These are phyloP conservation scores for Pichia manshurica DNA, from an alignment of 805 yeast genomes.

Conservation along the genomic window DNA sequence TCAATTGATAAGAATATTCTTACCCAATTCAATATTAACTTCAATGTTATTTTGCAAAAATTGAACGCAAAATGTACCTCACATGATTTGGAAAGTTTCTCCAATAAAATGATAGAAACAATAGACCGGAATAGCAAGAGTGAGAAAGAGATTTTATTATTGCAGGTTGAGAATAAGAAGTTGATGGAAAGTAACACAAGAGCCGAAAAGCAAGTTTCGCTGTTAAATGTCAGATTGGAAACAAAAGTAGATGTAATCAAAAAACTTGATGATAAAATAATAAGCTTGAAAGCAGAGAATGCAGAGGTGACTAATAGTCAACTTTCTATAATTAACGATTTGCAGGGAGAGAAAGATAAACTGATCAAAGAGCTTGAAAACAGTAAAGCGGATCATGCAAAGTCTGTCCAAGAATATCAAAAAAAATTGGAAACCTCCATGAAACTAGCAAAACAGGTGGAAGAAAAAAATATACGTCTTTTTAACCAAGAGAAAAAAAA, in stretches of 20 bases:
- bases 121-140: background rate
- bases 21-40: background rate
- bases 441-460: background rate
- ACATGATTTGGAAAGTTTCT: background rate
- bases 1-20: conserved; percentile 5
- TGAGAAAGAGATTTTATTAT: background rate
- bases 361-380: background rate
- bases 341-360: background rate
- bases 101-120: background rate
- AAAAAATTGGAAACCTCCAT: background rate
- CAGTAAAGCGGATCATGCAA: background rate
- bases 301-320: conserved; percentile 29
- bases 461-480: conserved; percentile 2
- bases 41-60: background rate
- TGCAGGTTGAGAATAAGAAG: background rate
- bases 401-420: background rate
- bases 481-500: conserved; percentile 5
- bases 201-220: background rate
- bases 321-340: background rate
- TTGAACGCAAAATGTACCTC: background rate
- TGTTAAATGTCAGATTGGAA: background rate
- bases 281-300: conserved; percentile 32
- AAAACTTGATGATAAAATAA: conserved; percentile 2
- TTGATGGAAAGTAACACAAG: background rate
- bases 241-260: background rate